Conservation (phyloP, 2,329 filamentous ascomycete genomes). For the Stachybotrys echinatus region DNA sequence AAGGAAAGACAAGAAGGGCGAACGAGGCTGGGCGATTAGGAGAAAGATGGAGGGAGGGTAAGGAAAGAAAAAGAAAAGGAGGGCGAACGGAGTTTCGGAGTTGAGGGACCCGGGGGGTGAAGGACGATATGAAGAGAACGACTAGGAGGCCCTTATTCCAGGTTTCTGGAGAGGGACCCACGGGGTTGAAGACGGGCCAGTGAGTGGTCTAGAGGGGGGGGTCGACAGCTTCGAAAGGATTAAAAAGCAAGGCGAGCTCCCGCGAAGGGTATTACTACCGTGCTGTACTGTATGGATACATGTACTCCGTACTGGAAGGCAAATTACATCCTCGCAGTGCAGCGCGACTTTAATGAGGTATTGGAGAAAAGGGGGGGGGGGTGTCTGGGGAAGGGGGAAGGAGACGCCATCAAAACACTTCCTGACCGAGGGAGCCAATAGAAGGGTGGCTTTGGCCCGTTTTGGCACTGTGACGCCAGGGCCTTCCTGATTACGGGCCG, state of each 20-base stretch:
- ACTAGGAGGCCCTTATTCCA: background rate
- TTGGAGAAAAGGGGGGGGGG: background rate
- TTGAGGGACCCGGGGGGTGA: background rate
- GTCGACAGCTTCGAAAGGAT: background rate
- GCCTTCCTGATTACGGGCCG: background rate
- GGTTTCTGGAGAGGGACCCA: background rate
- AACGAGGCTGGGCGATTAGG: background rate
- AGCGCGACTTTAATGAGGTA: background rate
- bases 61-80: slow-evolving; percentile 4
- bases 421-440: background rate
- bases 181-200: background rate
- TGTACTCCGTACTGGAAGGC: no score
- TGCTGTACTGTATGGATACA: no score
- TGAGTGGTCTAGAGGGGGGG: background rate
- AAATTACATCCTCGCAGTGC: no score
- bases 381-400: background rate
- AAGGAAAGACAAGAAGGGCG: background rate
- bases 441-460: background rate
- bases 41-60: background rate
- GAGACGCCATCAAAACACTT: background rate
- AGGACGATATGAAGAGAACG: background rate
- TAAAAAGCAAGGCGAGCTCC: background rate
- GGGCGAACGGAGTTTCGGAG: background rate
- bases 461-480: background rate
- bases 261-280: background rate